These are phyloP conservation scores for Malus domestica DNA, from an alignment of 306 rosid genomes.

Conservation along the genomic window ASM211411v1 NC_041801.1:7656501-7657000, in stretches of 20 bases:
- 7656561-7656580: too few relatives aligned
- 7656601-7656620: rapidly evolving
- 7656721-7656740: too few relatives aligned
- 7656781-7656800: neutral
- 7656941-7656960: conserved; percentile 7
- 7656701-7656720: too few relatives aligned
- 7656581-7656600: too few relatives aligned
- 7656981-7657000: neutral
- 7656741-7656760: too few relatives aligned
- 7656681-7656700: too few relatives aligned
- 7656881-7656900: neutral
- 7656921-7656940: neutral
- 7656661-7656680: too few relatives aligned
- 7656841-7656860: neutral
- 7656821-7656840: neutral
- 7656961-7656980: conserved; percentile 16
- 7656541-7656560: too few relatives aligned
- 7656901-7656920: neutral
- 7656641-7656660: too few relatives aligned
- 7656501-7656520: too few relatives aligned
- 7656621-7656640: too few relatives aligned
- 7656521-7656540: too few relatives aligned
- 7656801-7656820: neutral
- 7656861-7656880: neutral
- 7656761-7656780: neutral